Percentiles rank a stretch among this genome's conserved stretches.
phyloP scores from a whole-genome alignment of 768 basidiomycete genomes.

The Tubosaeta sp. region DNA sequence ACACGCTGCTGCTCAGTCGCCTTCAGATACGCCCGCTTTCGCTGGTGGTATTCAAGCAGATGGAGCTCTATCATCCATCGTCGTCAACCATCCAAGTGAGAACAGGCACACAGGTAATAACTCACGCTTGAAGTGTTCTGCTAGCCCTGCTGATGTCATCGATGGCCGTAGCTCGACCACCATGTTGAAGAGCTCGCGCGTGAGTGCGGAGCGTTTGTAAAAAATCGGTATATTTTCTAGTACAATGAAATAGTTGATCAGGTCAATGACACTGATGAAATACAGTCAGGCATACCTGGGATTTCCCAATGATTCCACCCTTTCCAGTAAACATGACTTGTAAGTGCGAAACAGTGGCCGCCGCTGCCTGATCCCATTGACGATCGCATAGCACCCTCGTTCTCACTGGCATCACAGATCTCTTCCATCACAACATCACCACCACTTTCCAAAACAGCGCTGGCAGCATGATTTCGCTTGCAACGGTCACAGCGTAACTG shows the following conservation, averaged over 20 bases:
- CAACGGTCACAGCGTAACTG: background rate
- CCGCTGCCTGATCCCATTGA: background rate
- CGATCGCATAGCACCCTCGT: background rate
- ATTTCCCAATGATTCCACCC: background rate
- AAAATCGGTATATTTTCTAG: background rate
- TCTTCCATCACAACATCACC: background rate
- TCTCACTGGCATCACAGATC: background rate
- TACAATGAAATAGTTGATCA: background rate
- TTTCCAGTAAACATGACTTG: background rate
- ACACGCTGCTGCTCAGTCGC: background rate
- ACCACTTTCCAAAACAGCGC: background rate
- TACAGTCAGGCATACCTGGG: background rate
- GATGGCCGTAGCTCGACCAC: background rate
- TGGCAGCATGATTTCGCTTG: background rate
- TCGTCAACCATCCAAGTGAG: background rate
- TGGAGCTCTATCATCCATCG: background rate
- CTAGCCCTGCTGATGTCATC: background rate
- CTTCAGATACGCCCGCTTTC: background rate
- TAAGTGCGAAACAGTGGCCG: background rate
- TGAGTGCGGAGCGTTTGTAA: background rate
- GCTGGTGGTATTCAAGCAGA: background rate
- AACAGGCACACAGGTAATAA: background rate
- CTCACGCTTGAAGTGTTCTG: background rate
- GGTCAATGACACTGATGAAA: background rate
- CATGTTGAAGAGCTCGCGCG: background rate